Evolutionary conservation across 2,329 filamentous ascomycete species (phyloP), one percentile per base, ranked within the genome.

Genomic region (Trichoderma aggressivum): DNA sequence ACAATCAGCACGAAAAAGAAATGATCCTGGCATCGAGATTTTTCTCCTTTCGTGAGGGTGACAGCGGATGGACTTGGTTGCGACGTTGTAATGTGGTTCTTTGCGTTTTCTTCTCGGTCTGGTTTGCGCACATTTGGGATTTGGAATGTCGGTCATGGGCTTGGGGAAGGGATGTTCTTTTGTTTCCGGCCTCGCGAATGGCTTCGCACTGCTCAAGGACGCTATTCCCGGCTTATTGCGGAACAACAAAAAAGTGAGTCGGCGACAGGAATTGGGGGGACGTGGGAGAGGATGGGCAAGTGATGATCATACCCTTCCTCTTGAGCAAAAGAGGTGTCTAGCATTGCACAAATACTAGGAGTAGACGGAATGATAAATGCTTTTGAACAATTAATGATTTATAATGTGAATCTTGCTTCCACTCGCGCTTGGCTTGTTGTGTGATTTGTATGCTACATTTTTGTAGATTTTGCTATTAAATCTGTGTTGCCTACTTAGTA

Each of bases 291-390:
- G 70, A 65, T 64, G 70, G 72, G 71, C 63, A 70, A 53, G 71
- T 56, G 67, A 73, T 69, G 72, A 72, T 75, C 75, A 75, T 78
- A 75, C 77, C 75, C 77, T 68, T 69, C 43, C 67, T 72, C 65
- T 75, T 75, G 74, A 74, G 75, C 69, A 75, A 70, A 75, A 72
- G 76, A 76, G 76, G 75, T 77, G 76, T 78, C 76, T 79, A 76
- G 78, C 76, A 80, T 79, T 79, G 66, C 78, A 77, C 79, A 76
- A 75, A 74, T 77, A 64, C 67, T 72, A 77, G 79, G 78, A 80
- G 78, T 80, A 79, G 79, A 79, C 79, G 79, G 76, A 80, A 77
- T 77, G 75, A 74, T 77, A 77, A 75, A 72, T 78, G 76, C 77
- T 77, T 77, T 78, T 77, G 69, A 68, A 70, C 63, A 72, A 72